Base-by-base conservation (phyloP, 768 basidiomycete genomes). In the Amanita pseudoporphyria region DNA sequence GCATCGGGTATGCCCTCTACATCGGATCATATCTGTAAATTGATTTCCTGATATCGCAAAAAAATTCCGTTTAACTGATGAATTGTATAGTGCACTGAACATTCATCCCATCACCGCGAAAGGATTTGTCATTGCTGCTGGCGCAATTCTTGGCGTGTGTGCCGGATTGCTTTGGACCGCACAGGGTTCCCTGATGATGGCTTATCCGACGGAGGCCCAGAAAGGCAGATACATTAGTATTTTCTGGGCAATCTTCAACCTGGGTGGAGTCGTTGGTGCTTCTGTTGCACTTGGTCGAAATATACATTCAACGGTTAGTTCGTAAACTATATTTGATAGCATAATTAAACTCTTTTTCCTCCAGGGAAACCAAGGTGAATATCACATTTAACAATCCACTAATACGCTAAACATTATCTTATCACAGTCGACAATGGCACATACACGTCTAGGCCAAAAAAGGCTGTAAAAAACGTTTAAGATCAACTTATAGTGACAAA, bases 211-310 rank as follows among this genome's bases (percentile, higher is more conserved):
- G 0, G 87, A 91, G 61, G 59, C 64, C 40, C 78, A 90, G 61
- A 91, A 91, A 62, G 87, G 87, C 13, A 68, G 65, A 28, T 89
- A 74, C 64, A 87, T 91, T 45, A 81, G 75, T 35, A 77, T 87
- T 40, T 91, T 90, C 67, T 91, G 88, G 88, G 67, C 75, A 38
- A 84, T 90, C 53, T 91, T 92, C 69, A 89, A 90, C 57, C 53
- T 88, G 18, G 87, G 87, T 24, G 81, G 81, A 40, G 84, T 92
- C 41, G 79, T 91, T 40, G 87, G 88, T 26, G 77, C 85, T 4
- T 69, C 82, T 7, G 84, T 90, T 28, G 79, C 87, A 12, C 68
- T 90, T 32, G 89, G 78, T 1, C 68, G 77, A 56, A 89, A 88
- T 58, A 81, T 78, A 57, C 61, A 83, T 42, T 82, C 80, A 19